These are phyloP conservation scores for Cladophialophora chaetospira DNA, from an alignment of 2,329 filamentous ascomycete species.

Conservation along the genomic window DNA sequence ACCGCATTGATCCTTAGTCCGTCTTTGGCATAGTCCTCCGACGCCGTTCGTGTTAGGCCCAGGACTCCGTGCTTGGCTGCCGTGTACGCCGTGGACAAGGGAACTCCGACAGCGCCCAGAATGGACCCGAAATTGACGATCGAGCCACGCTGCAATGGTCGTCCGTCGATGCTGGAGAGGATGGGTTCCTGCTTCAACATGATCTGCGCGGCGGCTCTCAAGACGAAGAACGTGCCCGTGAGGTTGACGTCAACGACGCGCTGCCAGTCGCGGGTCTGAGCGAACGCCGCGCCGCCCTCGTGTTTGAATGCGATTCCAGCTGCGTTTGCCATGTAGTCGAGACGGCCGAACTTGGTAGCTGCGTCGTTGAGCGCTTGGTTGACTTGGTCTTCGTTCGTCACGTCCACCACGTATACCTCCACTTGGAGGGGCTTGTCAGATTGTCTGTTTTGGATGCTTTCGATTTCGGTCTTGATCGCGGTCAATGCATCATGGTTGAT, in stretches of 20 bases:
- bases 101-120: slow-evolving; percentile 41
- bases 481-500: slow-evolving; percentile 14
- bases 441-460: background rate
- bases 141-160: slow-evolving; percentile 45
- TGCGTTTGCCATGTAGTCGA: slow-evolving; percentile 36
- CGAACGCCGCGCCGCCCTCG: slow-evolving; percentile 30
- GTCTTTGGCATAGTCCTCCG: slow-evolving; percentile 56
- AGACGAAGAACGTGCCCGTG: slow-evolving; percentile 46
- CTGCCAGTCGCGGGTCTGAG: slow-evolving; percentile 41
- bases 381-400: slow-evolving; percentile 51
- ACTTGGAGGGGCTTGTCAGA: slow-evolving; percentile 1
- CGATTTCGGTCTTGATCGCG: slow-evolving; percentile 16
- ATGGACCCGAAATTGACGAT: slow-evolving; percentile 51
- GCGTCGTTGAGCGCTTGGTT: slow-evolving; percentile 59
- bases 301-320: slow-evolving; percentile 35
- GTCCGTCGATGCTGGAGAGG: slow-evolving; percentile 39
- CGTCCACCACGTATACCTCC: slow-evolving; percentile 42
- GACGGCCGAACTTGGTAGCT: slow-evolving; percentile 54
- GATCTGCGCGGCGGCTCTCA: slow-evolving; percentile 44
- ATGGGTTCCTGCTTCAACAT: slow-evolving; percentile 51
- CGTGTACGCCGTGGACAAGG: slow-evolving; percentile 36
- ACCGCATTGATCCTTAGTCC: slow-evolving; percentile 35
- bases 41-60: slow-evolving; percentile 58
- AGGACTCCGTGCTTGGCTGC: slow-evolving; percentile 61
- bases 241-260: slow-evolving; percentile 48